A percentile compares a stretch with the other conserved stretches of the same genome.
These are phyloP conservation scores for Aeminium ludgeri DNA, from an alignment of 495 filamentous ascomycete genomes.

Conservation along the genomic window DNA sequence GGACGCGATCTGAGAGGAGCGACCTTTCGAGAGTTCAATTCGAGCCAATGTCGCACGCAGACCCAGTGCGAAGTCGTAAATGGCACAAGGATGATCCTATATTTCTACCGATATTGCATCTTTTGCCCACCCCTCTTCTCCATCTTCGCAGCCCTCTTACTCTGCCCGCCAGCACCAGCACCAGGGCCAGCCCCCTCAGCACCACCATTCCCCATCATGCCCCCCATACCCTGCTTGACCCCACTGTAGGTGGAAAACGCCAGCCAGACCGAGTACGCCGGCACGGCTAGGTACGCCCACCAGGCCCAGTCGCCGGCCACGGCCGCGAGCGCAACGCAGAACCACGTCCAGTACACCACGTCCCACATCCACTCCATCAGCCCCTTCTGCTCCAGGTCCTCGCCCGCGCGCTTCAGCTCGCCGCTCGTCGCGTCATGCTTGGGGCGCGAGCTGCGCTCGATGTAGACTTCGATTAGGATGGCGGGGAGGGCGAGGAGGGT, in stretches of 20 bases:
- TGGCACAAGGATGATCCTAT: too few species aligned
- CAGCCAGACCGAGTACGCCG: constrained; percentile 21
- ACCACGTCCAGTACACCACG: constrained; percentile 68
- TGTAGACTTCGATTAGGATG: constrained; percentile 59
- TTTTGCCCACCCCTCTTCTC: constrained; percentile 27
- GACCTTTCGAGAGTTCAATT: too few species aligned
- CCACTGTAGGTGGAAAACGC: constrained; percentile 23
- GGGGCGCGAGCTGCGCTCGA: constrained; percentile 71
- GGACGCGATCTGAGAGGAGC: too few species aligned
- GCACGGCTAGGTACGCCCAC: constrained; percentile 24
- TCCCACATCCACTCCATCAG: constrained; percentile 98
- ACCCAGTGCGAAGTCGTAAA: too few species aligned
- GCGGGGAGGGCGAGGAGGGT: constrained; percentile 53
- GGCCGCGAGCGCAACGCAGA: constrained; percentile 26
- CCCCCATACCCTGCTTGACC: constrained; percentile 17
- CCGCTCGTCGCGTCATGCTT: constrained; percentile 42
- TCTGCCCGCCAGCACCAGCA: constrained; percentile 12
- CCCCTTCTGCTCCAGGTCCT: constrained; percentile 75
- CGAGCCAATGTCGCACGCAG: too few species aligned
- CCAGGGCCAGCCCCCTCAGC: constrained; percentile 14
- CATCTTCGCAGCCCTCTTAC: constrained; percentile 26
- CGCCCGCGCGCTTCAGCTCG: constrained; percentile 57
- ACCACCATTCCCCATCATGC: constrained; percentile 14
- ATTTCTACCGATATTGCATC: constrained; percentile 23
- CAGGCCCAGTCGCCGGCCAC: constrained; percentile 26